Evolutionary conservation across 192 early-diverging fungal species (phyloP).

Genomic region (Entomortierella parvispora): DNA sequence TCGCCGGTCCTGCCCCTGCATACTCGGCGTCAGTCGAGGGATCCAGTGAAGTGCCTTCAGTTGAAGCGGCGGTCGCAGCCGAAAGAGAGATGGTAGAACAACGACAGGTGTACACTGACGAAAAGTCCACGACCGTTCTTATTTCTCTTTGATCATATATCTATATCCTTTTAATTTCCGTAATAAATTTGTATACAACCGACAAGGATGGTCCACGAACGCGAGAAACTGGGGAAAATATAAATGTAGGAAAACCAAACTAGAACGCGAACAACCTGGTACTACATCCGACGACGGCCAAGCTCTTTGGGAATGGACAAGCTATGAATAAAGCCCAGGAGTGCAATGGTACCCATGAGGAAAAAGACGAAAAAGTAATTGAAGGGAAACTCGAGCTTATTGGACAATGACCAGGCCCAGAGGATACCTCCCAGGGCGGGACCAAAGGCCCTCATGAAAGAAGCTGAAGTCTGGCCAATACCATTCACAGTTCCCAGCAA

Average conservation of each 20-base stretch:
- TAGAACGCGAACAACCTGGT: neutral
- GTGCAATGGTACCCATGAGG: constrained; percentile 53
- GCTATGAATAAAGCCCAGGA: constrained; percentile 52
- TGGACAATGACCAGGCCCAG: constrained; percentile 65
- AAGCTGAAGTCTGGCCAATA: constrained; percentile 62
- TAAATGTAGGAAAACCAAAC: neutral
- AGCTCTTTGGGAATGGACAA: constrained; percentile 40
- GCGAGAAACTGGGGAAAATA: neutral
- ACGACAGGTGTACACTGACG: neutral
- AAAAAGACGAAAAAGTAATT: constrained; percentile 65
- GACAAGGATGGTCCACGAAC: no score
- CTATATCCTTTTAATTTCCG: neutral
- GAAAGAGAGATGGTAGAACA: neutral
- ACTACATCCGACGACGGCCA: neutral
- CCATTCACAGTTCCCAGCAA: constrained; percentile 67
- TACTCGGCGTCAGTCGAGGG: no score
- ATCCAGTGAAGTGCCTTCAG: neutral
- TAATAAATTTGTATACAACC: neutral
- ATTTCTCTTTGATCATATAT: neutral
- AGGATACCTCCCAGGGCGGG: constrained; percentile 64
- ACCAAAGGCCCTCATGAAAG: constrained; percentile 59
- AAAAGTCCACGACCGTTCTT: neutral
- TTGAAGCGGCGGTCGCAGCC: neutral
- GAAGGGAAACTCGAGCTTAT: constrained; percentile 58
- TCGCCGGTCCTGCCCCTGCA: no score